Evolutionary conservation across 1,284 basidiomycete genomes (phyloP), one percentile per base, ranked within the genome.

Genomic region (Marasmius tenuissimus): DNA sequence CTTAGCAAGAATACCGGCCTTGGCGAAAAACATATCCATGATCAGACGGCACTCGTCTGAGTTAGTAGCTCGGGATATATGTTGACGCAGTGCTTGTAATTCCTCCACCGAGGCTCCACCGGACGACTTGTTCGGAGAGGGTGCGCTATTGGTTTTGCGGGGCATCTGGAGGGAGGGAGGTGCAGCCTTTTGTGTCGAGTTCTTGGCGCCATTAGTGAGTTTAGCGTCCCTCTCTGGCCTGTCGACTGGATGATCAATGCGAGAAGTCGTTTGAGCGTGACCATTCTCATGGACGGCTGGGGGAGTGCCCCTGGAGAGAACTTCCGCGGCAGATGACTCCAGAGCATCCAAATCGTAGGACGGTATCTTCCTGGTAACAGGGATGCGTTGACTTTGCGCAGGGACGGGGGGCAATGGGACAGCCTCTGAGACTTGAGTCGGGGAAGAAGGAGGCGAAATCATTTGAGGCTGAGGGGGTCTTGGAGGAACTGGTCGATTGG

Each of bases 1-100:
- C 57, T 77, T 72, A 35, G 69, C 40, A 12, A 76, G 67, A 51
- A 82, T 75, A 27, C 89, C 87, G 62, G 84, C 84, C 68, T 86
- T 85, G 22, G 85, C 81, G 58, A 96, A 78, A 73, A 92, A 90
- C 78, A 93, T 90, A 67, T 93, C 89, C 47, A 94, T 81, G 47
- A 96, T 85, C 38, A 95, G 78, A 55, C 92, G 89, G 71, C 93
- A 95, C 77, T 96, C 94, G 63, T 91, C 87, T 45, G 85, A 89
- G 37, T 82, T 86, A 0, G 88, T 89, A 16, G 94, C 93, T 58
- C 79, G 81, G 27, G 84, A 76, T n/a, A 96, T 76, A 60, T 92
- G 78, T 27, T 81, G 78, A 33, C 89, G 87, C 72, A 96, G 81
- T 55, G 92, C 89, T 12, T 80, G 76, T 38, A 88, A 82, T 61